Percentiles rank a stretch among this genome's conserved stretches.
These are phyloP conservation scores for Zasmidium cellare DNA, from an alignment of 2,329 filamentous ascomycete genomes.

Conservation along the genomic window DNA sequence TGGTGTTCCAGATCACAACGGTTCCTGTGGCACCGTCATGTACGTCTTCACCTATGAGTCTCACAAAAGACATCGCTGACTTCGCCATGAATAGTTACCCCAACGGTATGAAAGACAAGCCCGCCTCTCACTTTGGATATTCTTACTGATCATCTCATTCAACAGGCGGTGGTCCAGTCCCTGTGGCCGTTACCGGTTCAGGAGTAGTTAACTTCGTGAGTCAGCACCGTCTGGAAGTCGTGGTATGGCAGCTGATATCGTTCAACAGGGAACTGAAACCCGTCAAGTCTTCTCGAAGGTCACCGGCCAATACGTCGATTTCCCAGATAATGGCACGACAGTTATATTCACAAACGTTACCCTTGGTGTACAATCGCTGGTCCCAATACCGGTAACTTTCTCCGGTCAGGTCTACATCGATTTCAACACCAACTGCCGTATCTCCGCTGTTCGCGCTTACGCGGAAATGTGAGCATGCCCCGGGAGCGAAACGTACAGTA, in stretches of 20 bases:
- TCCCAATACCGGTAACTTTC: slow-evolving; percentile 15
- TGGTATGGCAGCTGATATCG: background rate
- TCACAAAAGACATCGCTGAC: too few species aligned
- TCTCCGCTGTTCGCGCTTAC: slow-evolving; percentile 13
- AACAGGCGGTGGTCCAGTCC: slow-evolving; percentile 9
- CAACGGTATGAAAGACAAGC: too few species aligned
- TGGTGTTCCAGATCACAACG: slow-evolving; percentile 9
- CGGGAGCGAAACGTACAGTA: too few species aligned
- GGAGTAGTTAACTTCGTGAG: slow-evolving; percentile 6
- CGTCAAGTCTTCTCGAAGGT: slow-evolving; percentile 18
- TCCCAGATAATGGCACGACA: slow-evolving; percentile 14
- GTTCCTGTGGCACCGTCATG: slow-evolving; percentile 11
- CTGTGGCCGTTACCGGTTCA: slow-evolving; percentile 8
- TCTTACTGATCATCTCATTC: background rate
- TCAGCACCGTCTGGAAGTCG: background rate
- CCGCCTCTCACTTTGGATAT: too few species aligned
- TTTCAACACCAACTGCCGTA: slow-evolving; percentile 14
- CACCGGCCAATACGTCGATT: slow-evolving; percentile 16
- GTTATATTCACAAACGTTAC: slow-evolving; percentile 17
- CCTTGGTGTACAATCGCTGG: background rate
- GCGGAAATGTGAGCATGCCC: slow-evolving; percentile 4
- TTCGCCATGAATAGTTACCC: too few species aligned
- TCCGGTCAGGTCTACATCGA: slow-evolving; percentile 15
- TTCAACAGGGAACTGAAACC: background rate
- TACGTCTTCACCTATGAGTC: background rate